Evolutionary conservation across 1,284 basidiomycete genomes (phyloP).

Genomic region (Pascua guehoae): DNA sequence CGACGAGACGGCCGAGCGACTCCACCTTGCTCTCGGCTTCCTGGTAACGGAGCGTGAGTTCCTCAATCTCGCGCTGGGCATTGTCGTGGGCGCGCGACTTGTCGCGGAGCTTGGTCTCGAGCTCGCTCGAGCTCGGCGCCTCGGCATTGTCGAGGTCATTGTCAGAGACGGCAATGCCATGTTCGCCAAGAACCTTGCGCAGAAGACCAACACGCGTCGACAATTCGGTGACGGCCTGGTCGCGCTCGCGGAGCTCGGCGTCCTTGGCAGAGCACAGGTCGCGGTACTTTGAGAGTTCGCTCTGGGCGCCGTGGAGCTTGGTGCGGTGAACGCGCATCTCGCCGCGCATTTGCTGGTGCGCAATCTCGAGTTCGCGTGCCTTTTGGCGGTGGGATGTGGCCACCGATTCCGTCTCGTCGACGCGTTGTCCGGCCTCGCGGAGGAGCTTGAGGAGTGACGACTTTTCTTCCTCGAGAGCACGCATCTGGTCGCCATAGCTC

Average conservation of each 20-base stretch:
- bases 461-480: conserved; percentile 73
- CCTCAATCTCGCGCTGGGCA: conserved; percentile 45
- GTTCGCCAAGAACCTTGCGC: conserved; percentile 63
- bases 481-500: conserved; percentile 73
- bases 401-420: conserved; percentile 66
- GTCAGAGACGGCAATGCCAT: conserved; percentile 73
- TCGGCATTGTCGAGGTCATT: conserved; percentile 54
- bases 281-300: conserved; percentile 68
- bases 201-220: conserved; percentile 75
- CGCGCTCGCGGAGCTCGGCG: conserved; percentile 62
- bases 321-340: conserved; percentile 75
- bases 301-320: conserved; percentile 68
- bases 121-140: conserved; percentile 52
- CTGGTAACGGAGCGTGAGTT: conserved; percentile 60
- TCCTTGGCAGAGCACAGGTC: conserved; percentile 70
- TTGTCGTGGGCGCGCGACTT: conserved; percentile 67
- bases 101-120: conserved; percentile 72
- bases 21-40: conserved; percentile 69
- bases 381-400: conserved; percentile 67
- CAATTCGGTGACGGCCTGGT: conserved; percentile 67
- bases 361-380: conserved; percentile 64
- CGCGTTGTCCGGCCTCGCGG: conserved; percentile 67
- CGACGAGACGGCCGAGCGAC: conserved; percentile 63
- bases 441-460: conserved; percentile 70
- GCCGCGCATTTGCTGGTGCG: conserved; percentile 65